phyloP scores from a whole-genome alignment of 805 yeast species.

The Yarrowia hollandica region DNA sequence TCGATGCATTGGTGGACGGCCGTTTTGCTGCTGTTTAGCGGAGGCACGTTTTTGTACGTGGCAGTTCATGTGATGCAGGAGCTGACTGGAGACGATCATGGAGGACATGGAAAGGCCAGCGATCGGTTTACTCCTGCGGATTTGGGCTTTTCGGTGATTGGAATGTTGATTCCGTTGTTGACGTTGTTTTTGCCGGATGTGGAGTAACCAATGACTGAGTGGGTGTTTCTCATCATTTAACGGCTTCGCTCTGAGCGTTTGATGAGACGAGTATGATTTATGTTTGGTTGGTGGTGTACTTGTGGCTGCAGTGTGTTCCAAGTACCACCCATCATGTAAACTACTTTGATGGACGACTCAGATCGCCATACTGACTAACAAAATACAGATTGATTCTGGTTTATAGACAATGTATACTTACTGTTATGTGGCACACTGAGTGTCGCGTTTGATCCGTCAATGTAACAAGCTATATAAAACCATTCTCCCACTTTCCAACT shows the following conservation, averaged over 20 bases:
- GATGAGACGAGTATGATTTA: too few relatives aligned
- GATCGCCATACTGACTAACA: not conserved
- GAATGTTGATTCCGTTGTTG: constrained; percentile 41
- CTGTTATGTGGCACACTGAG: not conserved
- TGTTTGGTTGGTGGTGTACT: too few relatives aligned
- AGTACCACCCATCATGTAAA: too few relatives aligned
- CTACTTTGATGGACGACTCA: too few relatives aligned
- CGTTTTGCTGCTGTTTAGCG: constrained; percentile 56
- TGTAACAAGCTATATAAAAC: constrained; percentile 9
- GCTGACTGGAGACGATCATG: constrained; percentile 31
- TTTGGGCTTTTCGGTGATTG: constrained; percentile 35
- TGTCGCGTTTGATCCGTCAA: not conserved
- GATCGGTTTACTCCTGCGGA: constrained; percentile 32
- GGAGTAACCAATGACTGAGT: too few relatives aligned
- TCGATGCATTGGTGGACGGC: constrained; percentile 50
- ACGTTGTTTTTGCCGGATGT: constrained; percentile 40
- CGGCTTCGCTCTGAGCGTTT: too few relatives aligned
- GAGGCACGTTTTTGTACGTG: constrained; percentile 72
- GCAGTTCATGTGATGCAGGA: constrained; percentile 63
- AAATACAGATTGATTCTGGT: constrained; percentile 10
- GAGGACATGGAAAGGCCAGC: constrained; percentile 1
- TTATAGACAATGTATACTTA: not conserved
- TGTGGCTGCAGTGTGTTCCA: too few relatives aligned
- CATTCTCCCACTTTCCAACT: too few relatives aligned
- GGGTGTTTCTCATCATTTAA: too few relatives aligned